Conservation (phyloP, 495 filamentous ascomycete species). For the Aspergillus leporis region DNA sequence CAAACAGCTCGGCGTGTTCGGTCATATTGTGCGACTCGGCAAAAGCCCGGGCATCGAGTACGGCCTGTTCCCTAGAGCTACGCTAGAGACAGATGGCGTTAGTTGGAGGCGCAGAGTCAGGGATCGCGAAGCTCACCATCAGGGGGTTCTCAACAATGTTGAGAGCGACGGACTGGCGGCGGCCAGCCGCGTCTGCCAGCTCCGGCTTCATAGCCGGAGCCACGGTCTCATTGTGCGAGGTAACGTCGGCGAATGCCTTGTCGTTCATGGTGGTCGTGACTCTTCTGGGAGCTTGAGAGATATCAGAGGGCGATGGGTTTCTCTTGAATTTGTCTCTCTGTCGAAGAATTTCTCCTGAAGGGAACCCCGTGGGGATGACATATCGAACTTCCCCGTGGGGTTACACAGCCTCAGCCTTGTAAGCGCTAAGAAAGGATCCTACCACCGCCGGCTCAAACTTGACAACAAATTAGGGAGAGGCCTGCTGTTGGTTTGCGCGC, state of each 20-base stretch:
- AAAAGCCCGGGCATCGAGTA: conserved; percentile 38
- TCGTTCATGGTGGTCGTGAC: conserved; percentile 1
- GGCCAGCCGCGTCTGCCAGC: background rate
- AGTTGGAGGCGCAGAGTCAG: background rate
- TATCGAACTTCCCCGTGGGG: background rate
- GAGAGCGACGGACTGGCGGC: conserved; percentile 21
- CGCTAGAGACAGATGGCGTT: conserved; percentile 26
- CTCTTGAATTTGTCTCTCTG: background rate
- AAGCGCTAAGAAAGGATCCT: background rate
- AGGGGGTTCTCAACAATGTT: conserved; percentile 48
- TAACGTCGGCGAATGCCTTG: background rate
- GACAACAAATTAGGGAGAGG: too few relatives aligned
- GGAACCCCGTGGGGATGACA: background rate
- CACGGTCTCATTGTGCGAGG: background rate
- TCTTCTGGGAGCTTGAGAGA: background rate
- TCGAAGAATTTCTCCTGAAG: background rate
- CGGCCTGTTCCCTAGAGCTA: conserved; percentile 29
- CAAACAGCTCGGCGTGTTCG: conserved; percentile 45
- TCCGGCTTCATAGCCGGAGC: background rate
- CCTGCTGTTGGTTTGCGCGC: too few relatives aligned
- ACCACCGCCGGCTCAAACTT: too few relatives aligned
- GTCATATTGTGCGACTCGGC: conserved; percentile 40
- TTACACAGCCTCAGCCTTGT: background rate
- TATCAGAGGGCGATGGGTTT: too few relatives aligned
- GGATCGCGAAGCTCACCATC: conserved; percentile 30